Evolutionary conservation across 192 early-diverging fungal genomes (phyloP).

Genomic region (Pecoramyces ruminantium): DNA sequence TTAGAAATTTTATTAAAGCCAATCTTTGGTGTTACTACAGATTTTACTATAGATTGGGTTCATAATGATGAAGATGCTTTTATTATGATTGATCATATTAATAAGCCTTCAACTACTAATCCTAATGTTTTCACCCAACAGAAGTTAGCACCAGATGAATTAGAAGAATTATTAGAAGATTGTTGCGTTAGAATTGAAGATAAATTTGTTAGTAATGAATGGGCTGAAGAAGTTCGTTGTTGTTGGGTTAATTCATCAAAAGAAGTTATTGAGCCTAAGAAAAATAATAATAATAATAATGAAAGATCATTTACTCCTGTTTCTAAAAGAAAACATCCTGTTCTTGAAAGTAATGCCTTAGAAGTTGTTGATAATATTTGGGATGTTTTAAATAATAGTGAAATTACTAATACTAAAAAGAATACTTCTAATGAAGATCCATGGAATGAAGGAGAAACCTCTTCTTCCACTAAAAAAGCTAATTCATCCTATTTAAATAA

Average conservation of each 20-base stretch:
- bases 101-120: not conserved
- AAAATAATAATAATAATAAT: not conserved
- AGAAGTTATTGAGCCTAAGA: not conserved
- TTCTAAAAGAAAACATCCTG: not conserved
- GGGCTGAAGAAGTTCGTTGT: not conserved
- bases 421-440: not conserved
- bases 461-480: not conserved
- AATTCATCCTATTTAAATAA: not conserved
- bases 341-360: not conserved
- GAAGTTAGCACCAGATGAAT: not conserved
- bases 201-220: not conserved
- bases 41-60: conserved; percentile 22
- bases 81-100: conserved; percentile 1
- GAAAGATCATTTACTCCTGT: not conserved
- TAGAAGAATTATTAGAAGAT: not conserved
- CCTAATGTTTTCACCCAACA: not conserved
- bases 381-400: not conserved
- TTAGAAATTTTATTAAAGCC: conserved; percentile 24
- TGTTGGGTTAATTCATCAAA: not conserved
- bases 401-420: not conserved
- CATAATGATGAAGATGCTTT: conserved; percentile 29
- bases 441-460: not conserved
- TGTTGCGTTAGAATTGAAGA: not conserved
- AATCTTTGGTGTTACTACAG: conserved; percentile 19
- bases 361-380: not conserved